Evolutionary conservation across 805 yeast genomes (phyloP), one percentile per base, ranked within the genome.

Genomic region (Tetrapisispora nanseiensis): DNA sequence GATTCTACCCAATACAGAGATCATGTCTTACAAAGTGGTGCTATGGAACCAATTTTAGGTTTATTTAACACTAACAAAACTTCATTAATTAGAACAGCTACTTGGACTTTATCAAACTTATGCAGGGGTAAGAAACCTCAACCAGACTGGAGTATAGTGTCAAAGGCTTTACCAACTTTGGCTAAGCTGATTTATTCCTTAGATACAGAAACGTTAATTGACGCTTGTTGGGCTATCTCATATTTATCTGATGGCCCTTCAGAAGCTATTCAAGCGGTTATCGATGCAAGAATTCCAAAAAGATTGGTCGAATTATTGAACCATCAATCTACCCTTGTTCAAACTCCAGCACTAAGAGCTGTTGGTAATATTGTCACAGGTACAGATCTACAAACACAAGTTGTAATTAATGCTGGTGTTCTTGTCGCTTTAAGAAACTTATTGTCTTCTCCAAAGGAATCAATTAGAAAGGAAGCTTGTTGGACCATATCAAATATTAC

Each of bases 401-500:
- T 86, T 44, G 90, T 90, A 38, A 85, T 92, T 56, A 90, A 92
- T 63, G 78, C 87, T 29, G 96, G 97, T 48, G 95, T 90, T 12
- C 72, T 92, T 56, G 79, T 83, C 28, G 95, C 95, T 18, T 71
- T 92, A 48, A 79, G 81, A 40, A 85, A 84, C 37, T 72, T 92
- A 51, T 73, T 92, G 55, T 71, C 76, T 49, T 83, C 95, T 26
- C 78, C 86, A 46, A 87, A 89, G 71, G 98, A 92, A 64, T 78
- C 92, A 15, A 82, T 92, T 53, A 80, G 92, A 61, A 92, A 92
- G 65, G 98, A 92, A 70, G 95, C 97, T 5, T 87, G 98, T 70
- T 92, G 98, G 98, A 90, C 98, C 30, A 81, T 92, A 49, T 89
- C 97, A 45, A 92, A 92, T 68, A 89, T 92, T 61, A 92, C 98